Conservation (phyloP, 345 rosid genomes). For the Gossypium anomalum region DNA sequence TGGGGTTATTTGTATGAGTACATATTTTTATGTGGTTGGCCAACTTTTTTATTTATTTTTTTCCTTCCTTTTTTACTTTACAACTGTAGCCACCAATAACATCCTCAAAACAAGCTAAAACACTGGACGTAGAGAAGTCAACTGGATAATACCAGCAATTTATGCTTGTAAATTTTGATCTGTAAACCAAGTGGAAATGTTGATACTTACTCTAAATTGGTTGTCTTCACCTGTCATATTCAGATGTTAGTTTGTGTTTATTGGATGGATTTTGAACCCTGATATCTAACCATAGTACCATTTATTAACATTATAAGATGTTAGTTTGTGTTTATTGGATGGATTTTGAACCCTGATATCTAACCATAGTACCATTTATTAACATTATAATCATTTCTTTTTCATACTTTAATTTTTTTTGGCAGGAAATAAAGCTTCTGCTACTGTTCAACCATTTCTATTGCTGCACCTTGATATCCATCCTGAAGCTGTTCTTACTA, state of each 20-base stretch:
- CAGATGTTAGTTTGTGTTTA: background rate
- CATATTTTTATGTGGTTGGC: background rate
- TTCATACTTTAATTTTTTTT: background rate
- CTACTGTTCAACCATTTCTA: constrained; percentile 80
- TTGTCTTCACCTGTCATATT: background rate
- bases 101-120: background rate
- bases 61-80: background rate
- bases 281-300: background rate
- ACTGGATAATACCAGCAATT: background rate
- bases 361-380: background rate
- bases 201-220: background rate
- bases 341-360: background rate
- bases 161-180: background rate
- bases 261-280: background rate
- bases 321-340: background rate
- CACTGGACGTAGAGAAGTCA: background rate
- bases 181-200: background rate
- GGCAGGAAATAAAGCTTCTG: constrained; percentile 77
- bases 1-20: background rate
- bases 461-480: constrained; percentile 85
- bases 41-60: background rate
- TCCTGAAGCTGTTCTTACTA: constrained; percentile 61
- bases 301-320: background rate
- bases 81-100: background rate
- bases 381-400: background rate